phyloP scores from a whole-genome alignment of 345 rosid genomes.

The Laguncularia racemosa region DNA sequence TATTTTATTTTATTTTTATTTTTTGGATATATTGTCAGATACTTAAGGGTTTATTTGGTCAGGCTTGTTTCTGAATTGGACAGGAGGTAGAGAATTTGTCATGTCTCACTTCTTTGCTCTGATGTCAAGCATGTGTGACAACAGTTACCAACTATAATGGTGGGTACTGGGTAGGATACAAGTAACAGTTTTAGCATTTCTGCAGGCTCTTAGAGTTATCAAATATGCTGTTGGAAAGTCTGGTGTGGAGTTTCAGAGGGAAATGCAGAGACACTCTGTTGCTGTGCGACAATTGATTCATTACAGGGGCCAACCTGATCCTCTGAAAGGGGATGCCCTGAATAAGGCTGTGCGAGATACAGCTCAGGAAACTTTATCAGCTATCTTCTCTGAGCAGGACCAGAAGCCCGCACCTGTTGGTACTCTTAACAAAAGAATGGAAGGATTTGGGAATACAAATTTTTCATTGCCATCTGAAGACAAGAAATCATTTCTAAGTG shows the following conservation, averaged over 20 bases:
- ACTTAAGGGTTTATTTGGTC: too few species aligned
- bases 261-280: constrained; percentile 87
- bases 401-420: constrained; percentile 54
- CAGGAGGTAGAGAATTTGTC: too few species aligned
- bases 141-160: too few species aligned
- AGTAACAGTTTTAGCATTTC: constrained; percentile 1
- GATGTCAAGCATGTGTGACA: too few species aligned
- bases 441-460: constrained; percentile 94
- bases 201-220: constrained; percentile 81
- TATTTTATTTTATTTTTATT: too few species aligned
- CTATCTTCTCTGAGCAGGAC: constrained; percentile 78
- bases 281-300: constrained; percentile 77
- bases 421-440: constrained; percentile 58
- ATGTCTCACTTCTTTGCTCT: too few species aligned
- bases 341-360: constrained; percentile 91
- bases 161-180: not conserved
- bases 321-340: constrained; percentile 87
- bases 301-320: constrained; percentile 81
- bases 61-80: too few species aligned
- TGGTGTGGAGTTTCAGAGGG: constrained; percentile 84
- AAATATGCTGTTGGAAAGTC: constrained; percentile 86
- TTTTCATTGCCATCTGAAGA: constrained; percentile 69
- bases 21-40: too few species aligned
- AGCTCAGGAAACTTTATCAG: constrained; percentile 77
- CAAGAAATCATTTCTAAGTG: constrained; percentile 82